phyloP scores from a whole-genome alignment of 805 yeast genomes.

The Schwanniomyces polymorphus region DNA sequence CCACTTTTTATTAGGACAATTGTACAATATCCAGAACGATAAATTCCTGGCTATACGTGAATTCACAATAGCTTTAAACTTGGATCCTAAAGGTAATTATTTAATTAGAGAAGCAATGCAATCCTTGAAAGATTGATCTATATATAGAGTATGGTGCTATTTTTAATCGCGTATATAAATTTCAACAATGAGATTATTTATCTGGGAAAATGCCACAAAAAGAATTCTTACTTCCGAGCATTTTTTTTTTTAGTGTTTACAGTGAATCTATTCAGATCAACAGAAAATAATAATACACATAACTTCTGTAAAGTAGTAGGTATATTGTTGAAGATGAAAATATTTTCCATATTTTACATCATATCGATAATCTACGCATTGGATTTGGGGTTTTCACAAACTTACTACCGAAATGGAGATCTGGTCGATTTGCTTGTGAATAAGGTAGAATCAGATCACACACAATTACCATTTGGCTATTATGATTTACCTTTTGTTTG shows the following conservation, averaged over 20 bases:
- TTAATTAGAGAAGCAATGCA: constrained; percentile 84
- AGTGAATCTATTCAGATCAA: background rate
- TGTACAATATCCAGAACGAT: constrained; percentile 74
- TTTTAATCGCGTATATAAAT: background rate
- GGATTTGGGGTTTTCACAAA: constrained; percentile 32
- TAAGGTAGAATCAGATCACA: constrained; percentile 74
- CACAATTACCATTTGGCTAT: constrained; percentile 75
- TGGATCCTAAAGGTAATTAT: constrained; percentile 92
- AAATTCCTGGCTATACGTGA: constrained; percentile 78
- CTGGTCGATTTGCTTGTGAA: constrained; percentile 69
- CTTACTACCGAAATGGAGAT: constrained; percentile 50
- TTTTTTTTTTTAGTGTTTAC: background rate
- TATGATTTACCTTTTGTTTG: constrained; percentile 80
- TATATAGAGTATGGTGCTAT: background rate
- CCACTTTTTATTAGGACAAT: constrained; percentile 84
- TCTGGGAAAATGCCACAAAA: background rate
- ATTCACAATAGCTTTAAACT: constrained; percentile 82
- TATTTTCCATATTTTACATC: background rate
- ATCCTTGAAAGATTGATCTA: constrained; percentile 28
- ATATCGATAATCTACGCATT: constrained; percentile 7
- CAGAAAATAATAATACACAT: too few relatives aligned
- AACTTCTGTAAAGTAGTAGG: background rate
- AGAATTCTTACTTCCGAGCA: background rate
- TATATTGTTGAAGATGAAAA: background rate
- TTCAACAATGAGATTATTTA: background rate